Base-by-base conservation (phyloP, 805 yeast species). In the Ascoidea rubescens region DNA sequence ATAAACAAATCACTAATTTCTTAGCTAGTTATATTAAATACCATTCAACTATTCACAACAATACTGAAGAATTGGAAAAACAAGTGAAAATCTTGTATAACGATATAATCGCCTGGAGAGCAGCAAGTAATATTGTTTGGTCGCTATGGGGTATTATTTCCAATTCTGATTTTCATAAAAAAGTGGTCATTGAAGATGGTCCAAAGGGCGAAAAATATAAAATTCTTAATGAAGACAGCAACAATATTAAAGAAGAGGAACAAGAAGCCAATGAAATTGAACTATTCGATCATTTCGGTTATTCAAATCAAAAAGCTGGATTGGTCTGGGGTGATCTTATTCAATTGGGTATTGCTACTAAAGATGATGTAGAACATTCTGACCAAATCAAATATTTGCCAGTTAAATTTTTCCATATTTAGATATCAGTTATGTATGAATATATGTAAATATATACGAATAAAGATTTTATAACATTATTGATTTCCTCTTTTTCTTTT, bases 131-230 rank as follows among this genome's bases (percentile, higher is more conserved):
- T 49, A 71, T 86, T 7, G 78, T 75, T 62, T 91, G 99, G 99
- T 75, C 84, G 4, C 62, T 90, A 31, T 91, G 99, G 99, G 98
- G 96, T 1, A 74, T 93, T 47, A 76, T 93, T 42, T 95, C 87
- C 64, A 80, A 84, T 57, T 88, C 79, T 16, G 63, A 66, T 53
- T 53, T 68, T 46, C 48, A 48, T 4, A 49, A 53, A 4, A 59
- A 66, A 51, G 67, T 63, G 31, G 62, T 62, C 14, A 63, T 67
- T 33, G 75, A 71, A 52, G 59, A 70, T n/a, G 87, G 85, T 4
- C 71, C 84, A 37, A 78, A 76, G 53, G 78, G 81, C 48, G 78
- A 78, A 55, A 67, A 64, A 21, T 78, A 78, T 59, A 60, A 59
- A 52, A 65, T 63, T 52, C 62, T 61, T 47, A 59, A 56, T 49